These are phyloP conservation scores for Brassica nigra DNA, from an alignment of 345 rosid species.

Conservation along the genomic window DNA sequence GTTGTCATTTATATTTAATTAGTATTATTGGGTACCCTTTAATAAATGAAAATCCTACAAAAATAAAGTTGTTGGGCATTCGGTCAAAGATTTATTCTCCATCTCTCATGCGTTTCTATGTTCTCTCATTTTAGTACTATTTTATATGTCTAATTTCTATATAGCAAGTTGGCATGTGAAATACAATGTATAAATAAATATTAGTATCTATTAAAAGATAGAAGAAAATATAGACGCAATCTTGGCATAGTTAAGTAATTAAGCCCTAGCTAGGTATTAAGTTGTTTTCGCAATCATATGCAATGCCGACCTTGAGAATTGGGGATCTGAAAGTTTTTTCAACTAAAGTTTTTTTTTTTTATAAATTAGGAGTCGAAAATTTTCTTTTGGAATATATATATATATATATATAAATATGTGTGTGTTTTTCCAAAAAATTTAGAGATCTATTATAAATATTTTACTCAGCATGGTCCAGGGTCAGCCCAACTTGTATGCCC, in stretches of 20 bases:
- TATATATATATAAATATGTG: too few relatives aligned
- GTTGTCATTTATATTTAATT: constrained; percentile 7
- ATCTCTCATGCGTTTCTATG: constrained; percentile 36
- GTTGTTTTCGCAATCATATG: background rate
- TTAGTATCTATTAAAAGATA: background rate
- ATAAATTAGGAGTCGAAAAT: too few relatives aligned
- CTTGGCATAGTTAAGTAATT: background rate
- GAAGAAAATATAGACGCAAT: background rate
- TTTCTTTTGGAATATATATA: too few relatives aligned
- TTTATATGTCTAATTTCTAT: constrained; percentile 9
- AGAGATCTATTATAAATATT: too few relatives aligned
- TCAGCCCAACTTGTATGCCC: too few relatives aligned
- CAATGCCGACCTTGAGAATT: too few relatives aligned
- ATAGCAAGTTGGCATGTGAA: constrained; percentile 42
- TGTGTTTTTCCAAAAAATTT: too few relatives aligned
- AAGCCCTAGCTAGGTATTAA: background rate
- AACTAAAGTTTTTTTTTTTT: too few relatives aligned
- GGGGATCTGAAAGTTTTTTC: too few relatives aligned
- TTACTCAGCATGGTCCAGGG: too few relatives aligned
- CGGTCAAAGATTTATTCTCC: constrained; percentile 38
- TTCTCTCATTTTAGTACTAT: constrained; percentile 23
- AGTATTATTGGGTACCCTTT: background rate
- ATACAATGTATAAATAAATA: background rate
- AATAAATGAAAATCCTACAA: background rate
- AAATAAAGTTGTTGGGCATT: constrained; percentile 26